Evolutionary conservation across 2,329 filamentous ascomycete genomes (phyloP).

Genomic region (Hypoxylon sp.): DNA sequence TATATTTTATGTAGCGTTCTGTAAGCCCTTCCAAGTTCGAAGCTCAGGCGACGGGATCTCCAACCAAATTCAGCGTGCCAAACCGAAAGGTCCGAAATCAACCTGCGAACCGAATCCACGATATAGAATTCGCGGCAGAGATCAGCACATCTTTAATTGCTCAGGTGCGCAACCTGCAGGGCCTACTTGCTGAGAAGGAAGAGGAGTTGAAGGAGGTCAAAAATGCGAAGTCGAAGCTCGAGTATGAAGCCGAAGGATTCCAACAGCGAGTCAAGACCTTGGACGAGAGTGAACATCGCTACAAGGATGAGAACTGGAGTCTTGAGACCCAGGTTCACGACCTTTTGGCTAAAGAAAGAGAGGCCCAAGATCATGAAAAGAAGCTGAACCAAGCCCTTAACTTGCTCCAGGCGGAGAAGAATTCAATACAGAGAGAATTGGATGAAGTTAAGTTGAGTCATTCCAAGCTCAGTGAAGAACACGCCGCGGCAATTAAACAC

Average conservation of each 20-base stretch:
- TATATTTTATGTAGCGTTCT: slow-evolving; percentile 67
- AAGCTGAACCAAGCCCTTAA: slow-evolving; percentile 82
- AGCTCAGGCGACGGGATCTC: slow-evolving; percentile 85
- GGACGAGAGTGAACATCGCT: slow-evolving; percentile 94
- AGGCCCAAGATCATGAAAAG: slow-evolving; percentile 85
- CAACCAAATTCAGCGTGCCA: slow-evolving; percentile 88
- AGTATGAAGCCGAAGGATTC: slow-evolving; percentile 84
- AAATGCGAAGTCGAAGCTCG: slow-evolving; percentile 81
- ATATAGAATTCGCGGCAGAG: slow-evolving; percentile 98
- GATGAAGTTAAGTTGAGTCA: slow-evolving; percentile 89
- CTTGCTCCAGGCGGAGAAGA: slow-evolving; percentile 80
- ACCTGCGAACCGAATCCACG: slow-evolving; percentile 87
- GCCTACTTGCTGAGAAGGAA: slow-evolving; percentile 87
- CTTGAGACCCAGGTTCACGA: slow-evolving; percentile 94
- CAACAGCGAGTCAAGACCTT: slow-evolving; percentile 84
- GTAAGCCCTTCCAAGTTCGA: slow-evolving; percentile 84
- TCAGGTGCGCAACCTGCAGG: slow-evolving; percentile 93
- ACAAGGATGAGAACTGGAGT: slow-evolving; percentile 99
- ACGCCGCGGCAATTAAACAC: slow-evolving; percentile 81
- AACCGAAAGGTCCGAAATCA: slow-evolving; percentile 93
- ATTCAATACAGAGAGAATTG: slow-evolving; percentile 83
- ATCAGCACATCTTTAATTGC: slow-evolving; percentile 94
- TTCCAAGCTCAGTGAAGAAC: slow-evolving; percentile 85
- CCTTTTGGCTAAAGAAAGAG: slow-evolving; percentile 78
- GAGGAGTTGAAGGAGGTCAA: slow-evolving; percentile 84